Conservation (phyloP, 305 asterid species). For the Solanum hybrid region DNA sequence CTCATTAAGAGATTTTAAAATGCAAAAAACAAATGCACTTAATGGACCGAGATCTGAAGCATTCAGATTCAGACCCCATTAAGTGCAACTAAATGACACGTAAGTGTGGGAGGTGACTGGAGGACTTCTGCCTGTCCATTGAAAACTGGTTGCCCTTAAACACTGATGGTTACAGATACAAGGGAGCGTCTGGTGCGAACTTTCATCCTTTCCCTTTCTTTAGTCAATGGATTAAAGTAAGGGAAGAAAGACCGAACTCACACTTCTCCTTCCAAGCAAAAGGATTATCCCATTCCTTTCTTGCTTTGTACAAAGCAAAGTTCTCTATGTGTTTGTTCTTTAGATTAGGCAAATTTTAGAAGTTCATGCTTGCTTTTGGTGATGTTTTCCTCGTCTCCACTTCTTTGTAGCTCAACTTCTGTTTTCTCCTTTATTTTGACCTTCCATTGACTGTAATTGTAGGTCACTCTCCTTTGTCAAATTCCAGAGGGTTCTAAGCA, state of each 20-base stretch:
- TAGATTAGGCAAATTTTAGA: too few species aligned
- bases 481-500: slow-evolving; percentile 55
- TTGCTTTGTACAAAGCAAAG: background rate
- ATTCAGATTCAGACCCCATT: background rate
- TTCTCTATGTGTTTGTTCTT: too few species aligned
- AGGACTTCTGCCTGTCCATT: background rate
- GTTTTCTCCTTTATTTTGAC: slow-evolving; percentile 7
- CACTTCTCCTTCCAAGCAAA: background rate
- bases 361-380: background rate
- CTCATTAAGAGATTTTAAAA: background rate
- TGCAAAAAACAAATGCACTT: background rate
- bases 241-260: background rate
- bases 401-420: slow-evolving; percentile 2
- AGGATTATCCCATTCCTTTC: background rate
- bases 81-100: background rate
- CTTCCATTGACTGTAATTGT: slow-evolving; percentile 16
- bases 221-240: background rate
- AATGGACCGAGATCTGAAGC: background rate
- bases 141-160: background rate
- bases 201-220: background rate
- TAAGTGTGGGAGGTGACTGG: background rate
- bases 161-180: background rate
- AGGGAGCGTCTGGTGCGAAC: background rate
- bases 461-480: slow-evolving; percentile 95
- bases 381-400: background rate